phyloP scores from a whole-genome alignment of 2,329 filamentous ascomycete species.

The Lecanicillium sp. region DNA sequence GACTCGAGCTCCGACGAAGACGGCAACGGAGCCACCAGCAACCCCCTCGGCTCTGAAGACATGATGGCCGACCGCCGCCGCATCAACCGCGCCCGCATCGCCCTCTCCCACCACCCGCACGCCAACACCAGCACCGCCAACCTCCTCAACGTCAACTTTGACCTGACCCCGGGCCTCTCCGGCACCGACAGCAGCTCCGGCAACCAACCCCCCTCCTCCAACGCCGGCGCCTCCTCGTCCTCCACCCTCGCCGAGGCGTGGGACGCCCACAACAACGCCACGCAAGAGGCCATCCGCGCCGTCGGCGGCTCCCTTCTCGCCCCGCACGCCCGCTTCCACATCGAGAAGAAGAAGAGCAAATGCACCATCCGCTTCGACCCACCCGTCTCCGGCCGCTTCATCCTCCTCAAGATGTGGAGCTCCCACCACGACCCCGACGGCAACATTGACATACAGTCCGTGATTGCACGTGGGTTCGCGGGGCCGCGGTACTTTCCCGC shows the following conservation, averaged over 20 bases:
- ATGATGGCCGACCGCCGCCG: slow-evolving; percentile 23
- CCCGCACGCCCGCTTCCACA: slow-evolving; percentile 77
- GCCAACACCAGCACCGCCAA: neutral
- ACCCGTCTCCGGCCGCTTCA: slow-evolving; percentile 72
- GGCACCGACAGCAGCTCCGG: no score
- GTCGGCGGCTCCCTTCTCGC: slow-evolving; percentile 54
- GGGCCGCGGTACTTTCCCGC: slow-evolving; percentile 80
- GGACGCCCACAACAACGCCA: slow-evolving; percentile 46
- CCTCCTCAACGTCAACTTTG: slow-evolving; percentile 4
- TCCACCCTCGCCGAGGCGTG: slow-evolving; percentile 27
- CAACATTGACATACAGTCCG: slow-evolving; percentile 87
- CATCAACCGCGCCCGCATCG: slow-evolving; percentile 20
- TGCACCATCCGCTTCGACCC: slow-evolving; percentile 84
- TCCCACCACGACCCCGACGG: slow-evolving; percentile 55
- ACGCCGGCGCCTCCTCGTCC: slow-evolving; percentile 16
- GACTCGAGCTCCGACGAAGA: slow-evolving; percentile 32
- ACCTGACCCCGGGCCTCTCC: slow-evolving; percentile 13
- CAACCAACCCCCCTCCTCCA: no score
- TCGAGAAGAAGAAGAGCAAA: slow-evolving; percentile 74
- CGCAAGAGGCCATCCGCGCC: slow-evolving; percentile 50
- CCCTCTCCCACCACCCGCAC: slow-evolving; percentile 6
- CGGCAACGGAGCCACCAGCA: slow-evolving; percentile 17
- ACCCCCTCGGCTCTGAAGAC: slow-evolving; percentile 23
- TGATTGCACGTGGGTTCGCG: slow-evolving; percentile 76
- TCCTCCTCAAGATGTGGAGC: slow-evolving; percentile 87